A percentile compares a stretch with the other conserved stretches of the same genome.
These are phyloP conservation scores for Aaosphaeria arxii DNA, from an alignment of 2,329 filamentous ascomycete genomes.

Conservation along the genomic window DNA sequence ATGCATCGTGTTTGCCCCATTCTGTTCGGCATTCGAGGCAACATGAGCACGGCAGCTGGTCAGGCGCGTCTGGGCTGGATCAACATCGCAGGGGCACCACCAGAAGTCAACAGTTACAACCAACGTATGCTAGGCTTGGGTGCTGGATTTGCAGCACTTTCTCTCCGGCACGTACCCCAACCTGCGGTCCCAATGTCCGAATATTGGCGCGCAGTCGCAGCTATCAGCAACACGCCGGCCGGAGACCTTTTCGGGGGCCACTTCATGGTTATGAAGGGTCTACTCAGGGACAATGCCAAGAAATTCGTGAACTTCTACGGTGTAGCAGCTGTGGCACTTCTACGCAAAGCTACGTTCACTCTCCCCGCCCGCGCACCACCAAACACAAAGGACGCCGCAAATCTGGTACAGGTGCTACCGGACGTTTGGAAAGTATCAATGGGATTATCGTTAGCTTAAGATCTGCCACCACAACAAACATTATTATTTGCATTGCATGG, in stretches of 20 bases:
- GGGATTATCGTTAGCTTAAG: conserved; percentile 4
- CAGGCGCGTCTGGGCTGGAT: conserved; percentile 31
- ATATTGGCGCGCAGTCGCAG: conserved; percentile 79
- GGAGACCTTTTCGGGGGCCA: conserved; percentile 48
- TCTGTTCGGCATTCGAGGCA: conserved; percentile 78
- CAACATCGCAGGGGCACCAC: conserved; percentile 45
- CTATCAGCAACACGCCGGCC: conserved; percentile 72
- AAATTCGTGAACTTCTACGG: conserved; percentile 82
- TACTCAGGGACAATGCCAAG: conserved; percentile 62
- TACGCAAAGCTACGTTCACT: conserved; percentile 70
- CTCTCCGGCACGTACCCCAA: conserved; percentile 56
- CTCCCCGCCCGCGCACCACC: conserved; percentile 54
- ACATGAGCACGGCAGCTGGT: conserved; percentile 60
- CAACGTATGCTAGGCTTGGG: conserved; percentile 82
- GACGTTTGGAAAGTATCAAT: conserved; percentile 27
- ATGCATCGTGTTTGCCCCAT: conserved; percentile 77
- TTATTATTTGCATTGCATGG: not conserved
- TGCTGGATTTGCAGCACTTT: conserved; percentile 78
- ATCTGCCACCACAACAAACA: not conserved
- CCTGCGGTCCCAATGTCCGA: conserved; percentile 72
- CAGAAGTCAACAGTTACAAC: conserved; percentile 69
- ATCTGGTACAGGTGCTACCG: conserved; percentile 25
- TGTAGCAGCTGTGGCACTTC: conserved; percentile 66
- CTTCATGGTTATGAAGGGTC: conserved; percentile 49
- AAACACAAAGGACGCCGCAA: conserved; percentile 21